Conservation (phyloP, 106 monocot species). For the Chionographis japonica region DNA sequence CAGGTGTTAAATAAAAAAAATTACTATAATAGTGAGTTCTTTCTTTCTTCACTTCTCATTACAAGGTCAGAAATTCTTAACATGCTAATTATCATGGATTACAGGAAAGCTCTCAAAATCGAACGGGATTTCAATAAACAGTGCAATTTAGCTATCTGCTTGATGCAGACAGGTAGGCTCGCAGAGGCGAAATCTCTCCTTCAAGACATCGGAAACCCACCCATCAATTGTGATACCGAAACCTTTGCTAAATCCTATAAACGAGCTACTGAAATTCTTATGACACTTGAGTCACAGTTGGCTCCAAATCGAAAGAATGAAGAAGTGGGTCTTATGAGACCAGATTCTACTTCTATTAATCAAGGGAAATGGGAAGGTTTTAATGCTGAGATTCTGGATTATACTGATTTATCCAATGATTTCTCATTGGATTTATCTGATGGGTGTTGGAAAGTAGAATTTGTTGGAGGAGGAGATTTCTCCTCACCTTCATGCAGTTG, state of each 20-base stretch:
- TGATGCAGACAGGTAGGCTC: slow-evolving; percentile 20
- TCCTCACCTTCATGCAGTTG: neutral
- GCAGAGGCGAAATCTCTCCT: slow-evolving; percentile 26
- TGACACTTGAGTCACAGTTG: slow-evolving; percentile 2
- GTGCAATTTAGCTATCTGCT: slow-evolving; percentile 33
- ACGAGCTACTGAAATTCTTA: slow-evolving; percentile 14
- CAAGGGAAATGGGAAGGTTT: neutral
- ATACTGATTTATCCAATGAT: neutral
- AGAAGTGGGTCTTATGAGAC: neutral
- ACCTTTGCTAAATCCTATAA: slow-evolving; percentile 11
- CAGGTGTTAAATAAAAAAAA: too few species aligned
- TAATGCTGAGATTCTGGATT: neutral
- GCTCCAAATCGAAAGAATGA: neutral
- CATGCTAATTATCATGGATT: neutral
- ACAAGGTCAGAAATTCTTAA: neutral
- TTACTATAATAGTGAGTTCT: too few species aligned
- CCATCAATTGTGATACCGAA: slow-evolving; percentile 4
- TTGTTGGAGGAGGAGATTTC: too few species aligned
- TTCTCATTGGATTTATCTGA: neutral
- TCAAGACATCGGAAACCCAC: slow-evolving; percentile 1
- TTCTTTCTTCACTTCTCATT: neutral
- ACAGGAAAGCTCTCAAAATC: slow-evolving; percentile 24
- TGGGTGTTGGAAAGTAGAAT: neutral
- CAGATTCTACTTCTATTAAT: neutral
- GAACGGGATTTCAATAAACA: slow-evolving; percentile 23